These are phyloP conservation scores for Saccharum hybrid DNA, from an alignment of 202 grass and related monocot genomes.

Conservation along the genomic window DNA sequence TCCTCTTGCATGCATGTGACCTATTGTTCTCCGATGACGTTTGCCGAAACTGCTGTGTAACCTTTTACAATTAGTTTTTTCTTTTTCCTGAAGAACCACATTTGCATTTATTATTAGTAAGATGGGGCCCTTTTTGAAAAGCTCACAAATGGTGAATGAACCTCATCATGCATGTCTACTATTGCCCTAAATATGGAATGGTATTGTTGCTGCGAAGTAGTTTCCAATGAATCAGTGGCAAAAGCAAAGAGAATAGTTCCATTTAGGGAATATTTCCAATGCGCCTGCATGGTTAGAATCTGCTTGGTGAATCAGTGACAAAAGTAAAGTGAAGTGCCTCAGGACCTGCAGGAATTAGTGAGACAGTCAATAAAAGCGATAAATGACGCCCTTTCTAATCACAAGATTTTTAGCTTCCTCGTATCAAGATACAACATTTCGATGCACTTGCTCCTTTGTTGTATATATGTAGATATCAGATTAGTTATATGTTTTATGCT, in stretches of 20 bases:
- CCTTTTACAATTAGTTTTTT: not conserved
- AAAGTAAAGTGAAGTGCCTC: not conserved
- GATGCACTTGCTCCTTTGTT: slow-evolving; percentile 5
- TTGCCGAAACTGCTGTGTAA: not conserved
- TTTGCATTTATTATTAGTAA: not conserved
- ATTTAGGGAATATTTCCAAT: slow-evolving; percentile 1
- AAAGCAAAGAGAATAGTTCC: not conserved
- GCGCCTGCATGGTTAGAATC: not conserved
- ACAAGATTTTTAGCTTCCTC: slow-evolving; percentile 14
- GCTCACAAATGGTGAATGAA: not conserved
- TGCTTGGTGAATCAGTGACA: not conserved
- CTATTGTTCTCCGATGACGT: not conserved
- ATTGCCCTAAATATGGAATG: slow-evolving; percentile 1
- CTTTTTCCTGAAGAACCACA: not conserved
- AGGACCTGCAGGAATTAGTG: not conserved
- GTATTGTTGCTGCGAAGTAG: not conserved
- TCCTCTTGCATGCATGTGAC: slow-evolving; percentile 44
- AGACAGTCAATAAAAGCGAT: not conserved
- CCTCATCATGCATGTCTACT: not conserved
- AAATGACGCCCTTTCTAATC: not conserved
- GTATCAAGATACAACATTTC: slow-evolving; percentile 12
- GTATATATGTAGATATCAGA: not conserved
- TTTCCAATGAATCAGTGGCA: not conserved
- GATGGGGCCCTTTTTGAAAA: not conserved
- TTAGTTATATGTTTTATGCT: slow-evolving; percentile 13